Percentiles rank a stretch among this genome's conserved stretches.
Conservation (phyloP, 306 rosid genomes). For the Benincasa hispida region DNA sequence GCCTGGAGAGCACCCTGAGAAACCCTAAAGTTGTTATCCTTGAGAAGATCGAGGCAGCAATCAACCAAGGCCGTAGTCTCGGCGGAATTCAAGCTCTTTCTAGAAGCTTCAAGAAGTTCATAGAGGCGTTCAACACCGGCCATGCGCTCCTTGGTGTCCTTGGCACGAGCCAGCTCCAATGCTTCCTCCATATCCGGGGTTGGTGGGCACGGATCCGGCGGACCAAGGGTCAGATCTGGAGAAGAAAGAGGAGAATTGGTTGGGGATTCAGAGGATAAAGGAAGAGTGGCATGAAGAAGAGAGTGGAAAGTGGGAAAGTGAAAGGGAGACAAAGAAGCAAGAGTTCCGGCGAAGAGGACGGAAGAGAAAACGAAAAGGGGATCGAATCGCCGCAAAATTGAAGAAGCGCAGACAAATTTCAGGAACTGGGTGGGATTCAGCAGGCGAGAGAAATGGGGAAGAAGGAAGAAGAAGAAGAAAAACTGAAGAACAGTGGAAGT, state of each 20-base stretch:
- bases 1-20: conserved; percentile 97
- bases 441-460: not conserved
- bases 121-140: conserved; percentile 96
- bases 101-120: conserved; percentile 76
- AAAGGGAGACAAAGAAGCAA: not conserved
- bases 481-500: not conserved
- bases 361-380: not conserved
- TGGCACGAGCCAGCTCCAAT: conserved; percentile 87
- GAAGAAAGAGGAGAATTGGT: not conserved
- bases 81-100: conserved; percentile 60
- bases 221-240: conserved; percentile 34
- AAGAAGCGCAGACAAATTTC: not conserved
- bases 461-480: not conserved
- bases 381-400: not conserved
- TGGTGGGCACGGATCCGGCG: conserved; percentile 24
- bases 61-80: conserved; percentile 81
- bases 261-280: conserved; percentile 11
- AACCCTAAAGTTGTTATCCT: conserved; percentile 84
- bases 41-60: conserved; percentile 88
- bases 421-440: not conserved
- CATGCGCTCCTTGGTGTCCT: conserved; percentile 97
- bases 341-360: not conserved
- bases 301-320: not conserved
- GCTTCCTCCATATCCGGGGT: conserved; percentile 74
- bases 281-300: not conserved